Base-by-base conservation (phyloP, 2,329 filamentous ascomycete genomes). In the Graphium sp. region DNA sequence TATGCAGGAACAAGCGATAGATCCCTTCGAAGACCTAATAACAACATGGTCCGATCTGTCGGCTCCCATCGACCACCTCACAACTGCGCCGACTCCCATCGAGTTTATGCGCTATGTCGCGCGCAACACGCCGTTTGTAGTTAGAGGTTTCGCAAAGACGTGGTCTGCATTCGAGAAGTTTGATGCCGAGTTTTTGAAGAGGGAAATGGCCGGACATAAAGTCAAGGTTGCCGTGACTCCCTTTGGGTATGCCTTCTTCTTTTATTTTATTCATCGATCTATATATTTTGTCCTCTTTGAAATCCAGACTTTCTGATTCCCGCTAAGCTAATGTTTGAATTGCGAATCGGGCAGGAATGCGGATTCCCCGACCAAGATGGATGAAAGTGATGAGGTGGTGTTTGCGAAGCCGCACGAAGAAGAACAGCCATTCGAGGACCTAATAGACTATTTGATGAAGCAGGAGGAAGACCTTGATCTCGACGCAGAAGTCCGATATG, bases 211-310 rank as follows among this genome's bases (percentile, higher is more conserved):
- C 5, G 59, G 59, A 4, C 58, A 66, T 30, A 49, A 48, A 1
- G 74, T 89, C 29, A 81, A 80, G 39, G 78, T 87, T 32, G 79
- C 80, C 14, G 63, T 83, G 19, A 89, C 81, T n/a, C 78, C 79
- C 2, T 46, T n/a, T n/a, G 56, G 24, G 79, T 79, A 66, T 74
- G 53, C 38, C 58, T 39, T 21, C 18, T n/a, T n/a, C n/a, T n/a
- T n/a, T n/a, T n/a, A n/a, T n/a, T n/a, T n/a, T n/a, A n/a, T n/a
- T n/a, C n/a, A n/a, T n/a, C n/a, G n/a, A n/a, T n/a, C n/a, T n/a
- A n/a, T n/a, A n/a, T n/a, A n/a, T 24, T 30, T 3, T 24, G 3
- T 25, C 12, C 7, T 29, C 25, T 13, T 22, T 11, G n/a, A n/a
- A n/a, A n/a, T n/a, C n/a, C 17, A n/a, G 12, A 8, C 15, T 8